Percentiles rank a stretch among this genome's conserved stretches.
These are phyloP conservation scores for Penicillium dipodomyicola DNA, from an alignment of 495 filamentous ascomycete genomes.

Conservation along the genomic window DNA sequence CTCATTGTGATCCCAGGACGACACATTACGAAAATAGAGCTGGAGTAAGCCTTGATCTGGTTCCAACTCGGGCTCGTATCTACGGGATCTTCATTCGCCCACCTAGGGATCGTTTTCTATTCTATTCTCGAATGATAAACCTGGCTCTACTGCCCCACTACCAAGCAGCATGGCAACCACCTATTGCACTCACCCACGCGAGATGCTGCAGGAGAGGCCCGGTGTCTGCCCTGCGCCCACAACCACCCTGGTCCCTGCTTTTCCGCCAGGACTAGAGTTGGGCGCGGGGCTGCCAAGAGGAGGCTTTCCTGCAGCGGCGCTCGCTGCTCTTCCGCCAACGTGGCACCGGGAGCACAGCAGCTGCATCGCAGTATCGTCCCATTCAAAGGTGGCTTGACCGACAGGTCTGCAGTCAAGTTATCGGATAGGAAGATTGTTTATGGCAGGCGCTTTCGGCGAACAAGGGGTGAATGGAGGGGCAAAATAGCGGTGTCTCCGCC, in stretches of 20 bases:
- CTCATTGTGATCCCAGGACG: slow-evolving; percentile 87
- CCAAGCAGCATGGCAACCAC: slow-evolving; percentile 1
- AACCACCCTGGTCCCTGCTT: slow-evolving; percentile 12
- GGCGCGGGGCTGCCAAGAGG: slow-evolving; percentile 21
- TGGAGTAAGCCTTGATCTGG: slow-evolving; percentile 57
- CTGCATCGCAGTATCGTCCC: slow-evolving; percentile 14
- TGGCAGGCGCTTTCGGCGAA: background rate
- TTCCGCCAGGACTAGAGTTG: slow-evolving; percentile 12
- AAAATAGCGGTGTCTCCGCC: slow-evolving; percentile 33
- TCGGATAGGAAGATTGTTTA: slow-evolving; percentile 11
- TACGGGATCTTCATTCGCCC: slow-evolving; percentile 27
- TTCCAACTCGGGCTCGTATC: slow-evolving; percentile 18
- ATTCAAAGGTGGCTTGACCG: slow-evolving; percentile 14
- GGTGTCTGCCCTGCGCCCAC: slow-evolving; percentile 11
- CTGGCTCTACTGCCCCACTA: slow-evolving; percentile 5
- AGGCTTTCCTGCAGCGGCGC: slow-evolving; percentile 8
- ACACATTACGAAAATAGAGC: slow-evolving; percentile 82
- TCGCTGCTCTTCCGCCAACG: slow-evolving; percentile 16
- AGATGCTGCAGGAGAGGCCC: slow-evolving; percentile 7
- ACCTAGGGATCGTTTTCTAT: slow-evolving; percentile 10
- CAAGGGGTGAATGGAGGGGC: slow-evolving; percentile 13
- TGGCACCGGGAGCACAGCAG: slow-evolving; percentile 22
- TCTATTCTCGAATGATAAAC: slow-evolving; percentile 13
- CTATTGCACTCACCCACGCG: background rate
- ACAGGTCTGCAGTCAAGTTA: slow-evolving; percentile 6